Conservation (phyloP, 176 grass and related monocot genomes). For the Echinochloa phyllopogon region DNA sequence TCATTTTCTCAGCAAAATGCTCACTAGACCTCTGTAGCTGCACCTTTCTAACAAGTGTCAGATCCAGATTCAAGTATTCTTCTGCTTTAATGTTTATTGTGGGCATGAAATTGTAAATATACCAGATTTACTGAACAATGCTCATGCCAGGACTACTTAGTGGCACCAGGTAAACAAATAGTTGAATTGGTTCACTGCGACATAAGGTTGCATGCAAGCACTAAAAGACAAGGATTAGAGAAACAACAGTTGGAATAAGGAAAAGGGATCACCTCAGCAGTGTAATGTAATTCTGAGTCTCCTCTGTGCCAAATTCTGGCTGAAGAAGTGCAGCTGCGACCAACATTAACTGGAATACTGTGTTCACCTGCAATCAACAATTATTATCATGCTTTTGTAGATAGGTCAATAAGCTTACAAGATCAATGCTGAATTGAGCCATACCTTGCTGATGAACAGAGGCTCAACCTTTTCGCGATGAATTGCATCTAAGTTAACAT, state of each 20-base stretch:
- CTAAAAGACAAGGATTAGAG: slow-evolving; percentile 1
- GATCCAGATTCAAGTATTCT: slow-evolving; percentile 19
- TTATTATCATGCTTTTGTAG: slow-evolving; percentile 30
- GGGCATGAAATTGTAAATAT: not conserved
- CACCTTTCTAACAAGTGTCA: not conserved
- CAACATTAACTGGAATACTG: slow-evolving; percentile 89
- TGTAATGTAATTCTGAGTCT: slow-evolving; percentile 72
- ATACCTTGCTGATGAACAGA: slow-evolving; percentile 96
- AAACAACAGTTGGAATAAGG: slow-evolving; percentile 18
- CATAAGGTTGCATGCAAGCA: not conserved
- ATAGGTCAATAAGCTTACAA: slow-evolving; percentile 22
- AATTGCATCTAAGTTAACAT: slow-evolving; percentile 76
- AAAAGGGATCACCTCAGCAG: slow-evolving; percentile 60
- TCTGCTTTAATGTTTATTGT: slow-evolving; percentile 9
- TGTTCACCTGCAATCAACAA: slow-evolving; percentile 73
- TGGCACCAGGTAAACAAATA: slow-evolving; percentile 2
- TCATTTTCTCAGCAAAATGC: not conserved
- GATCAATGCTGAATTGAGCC: slow-evolving; percentile 35
- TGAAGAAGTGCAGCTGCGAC: slow-evolving; percentile 86
- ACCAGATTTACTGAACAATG: slow-evolving; percentile 16
- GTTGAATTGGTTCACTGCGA: not conserved
- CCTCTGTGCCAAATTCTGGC: slow-evolving; percentile 84
- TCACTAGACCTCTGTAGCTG: not conserved
- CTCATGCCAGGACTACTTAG: not conserved
- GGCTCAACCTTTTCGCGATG: slow-evolving; percentile 78